Percentiles rank a stretch among this genome's conserved stretches.
These are phyloP conservation scores for Colletotrichum limetticola DNA, from an alignment of 2,329 filamentous ascomycete genomes.

Conservation along the genomic window DNA sequence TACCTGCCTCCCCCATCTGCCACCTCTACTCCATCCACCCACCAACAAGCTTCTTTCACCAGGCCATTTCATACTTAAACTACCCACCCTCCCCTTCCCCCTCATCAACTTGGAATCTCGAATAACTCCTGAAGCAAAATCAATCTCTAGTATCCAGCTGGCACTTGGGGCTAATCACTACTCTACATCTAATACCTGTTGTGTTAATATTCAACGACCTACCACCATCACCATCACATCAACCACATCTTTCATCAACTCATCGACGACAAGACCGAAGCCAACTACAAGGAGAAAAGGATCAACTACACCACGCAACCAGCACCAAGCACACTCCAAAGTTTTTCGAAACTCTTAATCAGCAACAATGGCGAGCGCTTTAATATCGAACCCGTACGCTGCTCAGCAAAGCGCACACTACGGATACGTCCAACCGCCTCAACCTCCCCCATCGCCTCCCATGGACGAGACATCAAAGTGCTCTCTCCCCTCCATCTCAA, in stretches of 20 bases:
- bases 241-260: constrained; percentile 21
- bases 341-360: constrained; percentile 11
- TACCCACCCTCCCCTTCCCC: constrained; percentile 48
- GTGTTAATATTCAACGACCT: constrained; percentile 38
- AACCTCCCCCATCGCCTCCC: constrained; percentile 78
- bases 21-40: constrained; percentile 40
- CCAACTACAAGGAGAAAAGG: neutral
- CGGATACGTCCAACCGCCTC: constrained; percentile 61
- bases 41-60: constrained; percentile 55
- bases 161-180: constrained; percentile 47
- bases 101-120: constrained; percentile 37
- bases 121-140: constrained; percentile 41
- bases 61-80: constrained; percentile 54
- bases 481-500: constrained; percentile 93
- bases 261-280: constrained; percentile 24
- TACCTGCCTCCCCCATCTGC: constrained; percentile 39
- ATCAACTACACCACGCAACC: constrained; percentile 13
- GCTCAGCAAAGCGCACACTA: constrained; percentile 60
- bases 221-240: constrained; percentile 5
- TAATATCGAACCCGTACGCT: constrained; percentile 54
- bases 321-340: constrained; percentile 35
- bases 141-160: constrained; percentile 44
- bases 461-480: constrained; percentile 81
- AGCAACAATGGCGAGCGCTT: constrained; percentile 39
- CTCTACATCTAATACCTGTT: constrained; percentile 39